A percentile compares a stretch with the other conserved stretches of the same genome.
Evolutionary conservation across 2,329 filamentous ascomycete species (phyloP).

Genomic region (Colletotrichum aenigma): DNA sequence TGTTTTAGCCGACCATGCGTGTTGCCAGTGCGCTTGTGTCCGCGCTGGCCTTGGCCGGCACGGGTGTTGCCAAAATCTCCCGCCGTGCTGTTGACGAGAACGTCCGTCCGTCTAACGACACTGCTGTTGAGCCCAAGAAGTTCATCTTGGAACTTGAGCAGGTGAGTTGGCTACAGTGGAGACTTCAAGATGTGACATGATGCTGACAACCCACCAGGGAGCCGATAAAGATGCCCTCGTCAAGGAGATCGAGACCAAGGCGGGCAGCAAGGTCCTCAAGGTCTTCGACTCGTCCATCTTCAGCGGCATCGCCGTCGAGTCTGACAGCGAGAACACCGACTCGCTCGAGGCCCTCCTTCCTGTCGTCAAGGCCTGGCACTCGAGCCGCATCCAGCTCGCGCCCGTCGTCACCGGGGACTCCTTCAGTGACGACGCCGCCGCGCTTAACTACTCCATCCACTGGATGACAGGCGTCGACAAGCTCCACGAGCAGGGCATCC

Average conservation of each 20-base stretch:
- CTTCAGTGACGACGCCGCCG: constrained; percentile 13
- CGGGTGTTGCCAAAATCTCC: neutral
- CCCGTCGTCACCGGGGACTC: constrained; percentile 3
- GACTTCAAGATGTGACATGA: too few relatives aligned
- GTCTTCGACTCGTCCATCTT: constrained; percentile 34
- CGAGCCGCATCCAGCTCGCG: constrained; percentile 10
- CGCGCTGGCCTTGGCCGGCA: constrained; percentile 11
- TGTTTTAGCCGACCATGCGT: neutral
- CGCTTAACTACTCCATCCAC: constrained; percentile 36
- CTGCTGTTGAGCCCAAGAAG: constrained; percentile 12
- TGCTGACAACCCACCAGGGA: neutral
- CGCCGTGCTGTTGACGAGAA: constrained; percentile 1
- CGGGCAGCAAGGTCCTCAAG: constrained; percentile 13
- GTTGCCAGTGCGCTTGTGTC: constrained; percentile 4
- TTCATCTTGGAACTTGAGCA: constrained; percentile 18
- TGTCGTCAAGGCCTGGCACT: constrained; percentile 19
- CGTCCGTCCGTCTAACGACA: neutral
- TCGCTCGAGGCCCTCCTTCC: constrained; percentile 17
- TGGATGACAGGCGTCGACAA: constrained; percentile 42
- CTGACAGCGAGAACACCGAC: constrained; percentile 20
- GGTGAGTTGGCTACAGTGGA: too few relatives aligned
- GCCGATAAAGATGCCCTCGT: constrained; percentile 15
- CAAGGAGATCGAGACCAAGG: neutral
- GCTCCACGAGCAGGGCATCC: constrained; percentile 39
- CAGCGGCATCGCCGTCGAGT: constrained; percentile 20